These are phyloP conservation scores for Medicago lupulina DNA, from an alignment of 306 rosid species.

Conservation along the genomic window DNA sequence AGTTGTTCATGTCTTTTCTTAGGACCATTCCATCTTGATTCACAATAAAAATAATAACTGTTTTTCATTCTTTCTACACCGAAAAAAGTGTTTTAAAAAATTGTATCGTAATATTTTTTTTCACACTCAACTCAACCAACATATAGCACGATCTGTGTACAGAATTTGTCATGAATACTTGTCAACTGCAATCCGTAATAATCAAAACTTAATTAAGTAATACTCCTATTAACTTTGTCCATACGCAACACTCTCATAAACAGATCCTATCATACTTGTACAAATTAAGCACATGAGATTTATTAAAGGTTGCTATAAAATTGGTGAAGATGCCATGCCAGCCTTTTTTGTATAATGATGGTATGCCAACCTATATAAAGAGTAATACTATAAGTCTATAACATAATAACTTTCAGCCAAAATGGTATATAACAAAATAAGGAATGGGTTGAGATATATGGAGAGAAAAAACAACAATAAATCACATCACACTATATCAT, in stretches of 20 bases:
- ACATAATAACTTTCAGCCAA: not conserved
- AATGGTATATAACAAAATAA: not conserved
- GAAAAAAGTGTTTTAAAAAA: too few species aligned
- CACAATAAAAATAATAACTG: too few species aligned
- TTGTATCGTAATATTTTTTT: too few species aligned
- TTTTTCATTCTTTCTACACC: too few species aligned
- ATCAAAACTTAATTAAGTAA: not conserved
- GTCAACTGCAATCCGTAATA: not conserved
- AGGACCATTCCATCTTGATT: too few species aligned
- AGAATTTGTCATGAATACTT: not conserved
- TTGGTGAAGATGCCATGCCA: slow-evolving; percentile 24
- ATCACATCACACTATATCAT: not conserved
- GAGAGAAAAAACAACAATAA: slow-evolving; percentile 11
- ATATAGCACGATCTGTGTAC: not conserved
- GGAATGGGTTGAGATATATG: not conserved
- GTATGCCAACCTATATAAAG: slow-evolving; percentile 13
- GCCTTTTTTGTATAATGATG: not conserved
- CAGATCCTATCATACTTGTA: not conserved
- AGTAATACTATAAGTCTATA: slow-evolving; percentile 6
- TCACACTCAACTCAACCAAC: not conserved
- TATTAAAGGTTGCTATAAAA: slow-evolving; percentile 5
- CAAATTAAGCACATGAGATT: not conserved
- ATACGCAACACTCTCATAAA: not conserved
- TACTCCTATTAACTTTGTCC: not conserved
- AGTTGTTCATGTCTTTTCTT: too few species aligned